Evolutionary conservation across 1,139 yeast species (phyloP).

Genomic region (Kurtzmaniella quercitrusa): DNA sequence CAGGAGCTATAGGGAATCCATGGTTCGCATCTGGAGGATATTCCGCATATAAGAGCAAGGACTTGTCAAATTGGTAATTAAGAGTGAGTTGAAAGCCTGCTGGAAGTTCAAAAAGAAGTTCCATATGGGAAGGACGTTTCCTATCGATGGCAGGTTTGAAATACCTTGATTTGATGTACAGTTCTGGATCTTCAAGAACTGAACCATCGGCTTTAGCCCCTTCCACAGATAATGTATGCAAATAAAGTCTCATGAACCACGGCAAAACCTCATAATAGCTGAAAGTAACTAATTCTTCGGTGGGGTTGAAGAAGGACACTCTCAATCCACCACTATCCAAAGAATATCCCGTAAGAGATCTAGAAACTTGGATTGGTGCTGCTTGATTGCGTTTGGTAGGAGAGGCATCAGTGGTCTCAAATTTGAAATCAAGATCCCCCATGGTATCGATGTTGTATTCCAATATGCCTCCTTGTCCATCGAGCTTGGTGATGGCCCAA

Average conservation of each 20-base stretch:
- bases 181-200: conserved; percentile 18
- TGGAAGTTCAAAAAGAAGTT: conserved; percentile 62
- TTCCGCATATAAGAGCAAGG: conserved; percentile 78
- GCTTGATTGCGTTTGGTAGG: conserved; percentile 27
- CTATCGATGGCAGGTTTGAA: conserved; percentile 82
- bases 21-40: conserved; percentile 99
- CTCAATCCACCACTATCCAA: conserved; percentile 90
- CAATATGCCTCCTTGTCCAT: conserved; percentile 3
- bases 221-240: conserved; percentile 54
- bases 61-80: conserved; percentile 81
- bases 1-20: conserved; percentile 93
- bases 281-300: conserved; percentile 41
- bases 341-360: conserved; percentile 89
- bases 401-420: conserved; percentile 32
- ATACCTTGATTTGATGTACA: conserved; percentile 45
- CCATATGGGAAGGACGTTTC: conserved; percentile 77
- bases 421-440: conserved; percentile 32
- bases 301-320: conserved; percentile 68
- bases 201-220: conserved; percentile 17
- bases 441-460: conserved; percentile 28
- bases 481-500: background rate
- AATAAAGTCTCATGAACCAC: conserved; percentile 85
- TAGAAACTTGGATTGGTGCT: conserved; percentile 72
- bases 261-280: conserved; percentile 82
- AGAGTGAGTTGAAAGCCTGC: conserved; percentile 58